Percentiles rank a stretch among this genome's conserved stretches.
These are phyloP conservation scores for Erythrobasidium yunnanense DNA, from an alignment of 768 basidiomycete species.

Conservation along the genomic window DNA sequence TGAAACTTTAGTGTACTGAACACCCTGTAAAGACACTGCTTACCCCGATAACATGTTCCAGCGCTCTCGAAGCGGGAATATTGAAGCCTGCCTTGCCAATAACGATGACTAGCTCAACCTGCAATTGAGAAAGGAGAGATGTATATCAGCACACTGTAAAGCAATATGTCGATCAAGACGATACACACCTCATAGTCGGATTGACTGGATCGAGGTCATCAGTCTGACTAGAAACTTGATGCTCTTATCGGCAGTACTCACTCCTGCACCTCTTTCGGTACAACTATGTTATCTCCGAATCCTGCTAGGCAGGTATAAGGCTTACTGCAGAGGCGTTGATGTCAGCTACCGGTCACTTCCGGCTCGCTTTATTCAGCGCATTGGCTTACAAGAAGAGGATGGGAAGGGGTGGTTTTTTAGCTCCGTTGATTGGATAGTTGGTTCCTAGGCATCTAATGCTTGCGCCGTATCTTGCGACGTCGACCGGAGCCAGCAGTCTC, in stretches of 20 bases:
- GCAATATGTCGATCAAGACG: too few relatives aligned
- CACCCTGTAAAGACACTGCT: background rate
- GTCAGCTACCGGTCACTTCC: too few relatives aligned
- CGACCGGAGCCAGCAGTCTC: slow-evolving; percentile 17
- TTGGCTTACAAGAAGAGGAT: slow-evolving; percentile 22
- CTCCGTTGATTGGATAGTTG: slow-evolving; percentile 15
- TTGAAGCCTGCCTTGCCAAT: slow-evolving; percentile 21
- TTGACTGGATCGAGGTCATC: slow-evolving; percentile 3
- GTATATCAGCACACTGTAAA: too few relatives aligned
- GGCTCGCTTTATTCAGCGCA: background rate
- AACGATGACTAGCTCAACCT: slow-evolving; percentile 25
- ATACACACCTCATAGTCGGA: slow-evolving; percentile 21
- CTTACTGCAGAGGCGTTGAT: background rate
- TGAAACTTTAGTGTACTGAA: background rate
- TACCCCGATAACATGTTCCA: slow-evolving; percentile 15
- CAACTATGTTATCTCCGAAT: slow-evolving; percentile 3
- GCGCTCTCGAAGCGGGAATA: slow-evolving; percentile 1
- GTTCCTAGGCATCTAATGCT: slow-evolving; percentile 20
- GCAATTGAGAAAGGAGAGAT: background rate
- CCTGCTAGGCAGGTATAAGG: slow-evolving; percentile 26
- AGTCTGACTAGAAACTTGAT: too few relatives aligned
- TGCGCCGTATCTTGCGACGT: slow-evolving; percentile 10
- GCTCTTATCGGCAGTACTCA: too few relatives aligned
- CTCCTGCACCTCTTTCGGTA: slow-evolving; percentile 21
- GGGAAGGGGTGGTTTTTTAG: slow-evolving; percentile 18